Conservation (phyloP, 495 filamentous ascomycete genomes). For the Aspergillus bridgeri region DNA sequence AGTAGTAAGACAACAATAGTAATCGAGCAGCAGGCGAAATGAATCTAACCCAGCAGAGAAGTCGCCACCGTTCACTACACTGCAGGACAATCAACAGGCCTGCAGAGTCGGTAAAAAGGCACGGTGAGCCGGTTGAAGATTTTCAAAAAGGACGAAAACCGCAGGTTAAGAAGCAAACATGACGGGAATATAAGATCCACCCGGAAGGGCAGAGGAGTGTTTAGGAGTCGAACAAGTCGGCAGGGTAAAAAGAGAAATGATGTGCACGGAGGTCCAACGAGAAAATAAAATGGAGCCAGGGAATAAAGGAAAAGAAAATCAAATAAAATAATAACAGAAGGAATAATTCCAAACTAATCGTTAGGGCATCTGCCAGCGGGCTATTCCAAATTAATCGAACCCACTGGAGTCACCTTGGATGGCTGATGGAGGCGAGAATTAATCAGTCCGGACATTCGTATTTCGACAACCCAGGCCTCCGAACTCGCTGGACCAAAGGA, state of each 20-base stretch:
- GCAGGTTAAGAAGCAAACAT: background rate
- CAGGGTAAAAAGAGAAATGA: background rate
- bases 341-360: background rate
- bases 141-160: background rate
- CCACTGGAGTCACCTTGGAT: background rate
- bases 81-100: background rate
- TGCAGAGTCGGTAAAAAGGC: background rate
- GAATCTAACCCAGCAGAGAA: background rate
- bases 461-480: background rate
- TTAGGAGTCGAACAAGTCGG: slow-evolving; percentile 10
- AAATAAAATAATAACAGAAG: background rate
- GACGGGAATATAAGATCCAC: background rate
- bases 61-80: background rate
- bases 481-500: background rate
- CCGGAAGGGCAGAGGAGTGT: slow-evolving; percentile 4
- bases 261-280: slow-evolving; percentile 2
- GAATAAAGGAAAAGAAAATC: background rate
- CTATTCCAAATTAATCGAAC: background rate
- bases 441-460: background rate
- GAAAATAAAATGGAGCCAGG: no score
- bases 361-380: background rate
- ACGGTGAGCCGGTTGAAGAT: background rate
- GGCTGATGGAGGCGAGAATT: background rate
- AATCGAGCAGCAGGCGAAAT: background rate
- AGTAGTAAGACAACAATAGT: background rate